Base-by-base conservation (phyloP, 148 eudicot genomes). In the Pharnaceum exiguum region DNA sequence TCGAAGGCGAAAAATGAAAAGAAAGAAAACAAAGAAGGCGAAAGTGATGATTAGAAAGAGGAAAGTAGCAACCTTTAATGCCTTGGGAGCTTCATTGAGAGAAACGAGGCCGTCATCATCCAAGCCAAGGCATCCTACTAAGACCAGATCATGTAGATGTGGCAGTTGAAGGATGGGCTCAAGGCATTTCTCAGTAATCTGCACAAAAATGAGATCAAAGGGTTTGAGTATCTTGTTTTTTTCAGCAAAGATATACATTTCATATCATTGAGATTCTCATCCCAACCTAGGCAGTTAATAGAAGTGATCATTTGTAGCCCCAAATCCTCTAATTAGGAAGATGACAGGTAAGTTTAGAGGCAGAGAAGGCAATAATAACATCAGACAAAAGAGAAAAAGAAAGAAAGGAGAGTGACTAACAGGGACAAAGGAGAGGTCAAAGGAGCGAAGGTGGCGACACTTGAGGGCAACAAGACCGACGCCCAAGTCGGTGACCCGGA, bases 391-490 rank as follows among this genome's bases (percentile, higher is more conserved):
- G 26, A 58, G 7, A 62, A 43, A 2, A 5, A 21, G 44, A 5
- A 9, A 37, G 23, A 15, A 44, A 17, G 18, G 40, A 31, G 5
- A 40, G 33, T 2, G 18, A 45, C 65, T 75, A 77, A 89, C 96
- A 81, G 86, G 94, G 72, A 89, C 66, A 66, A 74, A 81, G 60
- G 96, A 89, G 51, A 89, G 93, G 73, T 89, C 89, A 63, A 89
- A 70, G 45, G 74, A 70, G 2, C 75, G 75, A 64, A 89, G 75
- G 5, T 64, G 79, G 51, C 64, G 78, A 59, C 96, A 85, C 66
- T 89, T 89, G 13, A 83, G 73, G 39, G 89, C 96, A 73, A 89
- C 71, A 77, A 89, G 76, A 11, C 69, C 82, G 48, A 85, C 85
- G 26, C 96, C 96, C 16, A 89, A 75, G 75, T 89, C 94, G 19